Evolutionary conservation across 1,284 basidiomycete genomes (phyloP).

Genomic region (Microbotryomycetes sp.): DNA sequence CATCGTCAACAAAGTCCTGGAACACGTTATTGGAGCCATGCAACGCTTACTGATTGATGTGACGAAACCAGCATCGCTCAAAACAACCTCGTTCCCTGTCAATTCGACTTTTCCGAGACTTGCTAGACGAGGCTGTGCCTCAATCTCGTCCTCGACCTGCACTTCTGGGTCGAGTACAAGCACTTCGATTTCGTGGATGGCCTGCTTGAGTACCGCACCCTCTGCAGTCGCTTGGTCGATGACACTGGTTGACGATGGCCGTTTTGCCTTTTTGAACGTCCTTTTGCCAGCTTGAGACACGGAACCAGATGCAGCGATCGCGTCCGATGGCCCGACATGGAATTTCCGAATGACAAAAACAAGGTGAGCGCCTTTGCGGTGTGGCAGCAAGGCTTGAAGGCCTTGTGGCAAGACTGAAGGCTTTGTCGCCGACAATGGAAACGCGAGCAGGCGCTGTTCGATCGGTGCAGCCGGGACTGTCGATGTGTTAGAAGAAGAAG

Average conservation of each 20-base stretch:
- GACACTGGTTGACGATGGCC: slow-evolving; percentile 20
- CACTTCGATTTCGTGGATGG: too few relatives aligned
- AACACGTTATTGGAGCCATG: not conserved
- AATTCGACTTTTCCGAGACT: slow-evolving; percentile 19
- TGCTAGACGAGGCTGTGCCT: slow-evolving; percentile 5
- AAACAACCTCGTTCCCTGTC: slow-evolving; percentile 18
- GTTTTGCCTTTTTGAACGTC: slow-evolving; percentile 25
- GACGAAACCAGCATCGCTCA: slow-evolving; percentile 28
- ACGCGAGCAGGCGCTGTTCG: slow-evolving; percentile 12
- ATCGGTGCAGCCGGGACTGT: not conserved
- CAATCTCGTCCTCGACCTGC: slow-evolving; percentile 12
- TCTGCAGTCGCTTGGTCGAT: slow-evolving; percentile 11
- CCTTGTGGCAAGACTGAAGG: not conserved
- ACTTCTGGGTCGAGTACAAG: slow-evolving; percentile 23
- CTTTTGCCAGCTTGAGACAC: slow-evolving; percentile 22
- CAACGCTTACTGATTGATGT: slow-evolving; percentile 13
- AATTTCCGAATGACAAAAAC: slow-evolving; percentile 17
- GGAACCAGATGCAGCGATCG: not conserved
- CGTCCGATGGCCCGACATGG: not conserved
- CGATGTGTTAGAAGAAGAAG: slow-evolving; percentile 11
- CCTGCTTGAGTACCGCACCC: slow-evolving; percentile 1
- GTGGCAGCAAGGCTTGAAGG: not conserved
- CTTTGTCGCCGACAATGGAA: slow-evolving; percentile 10
- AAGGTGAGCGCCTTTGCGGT: slow-evolving; percentile 13
- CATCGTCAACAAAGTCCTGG: not conserved